Evolutionary conservation across 2,329 filamentous ascomycete genomes (phyloP).

Genomic region (Septoria petroselini): DNA sequence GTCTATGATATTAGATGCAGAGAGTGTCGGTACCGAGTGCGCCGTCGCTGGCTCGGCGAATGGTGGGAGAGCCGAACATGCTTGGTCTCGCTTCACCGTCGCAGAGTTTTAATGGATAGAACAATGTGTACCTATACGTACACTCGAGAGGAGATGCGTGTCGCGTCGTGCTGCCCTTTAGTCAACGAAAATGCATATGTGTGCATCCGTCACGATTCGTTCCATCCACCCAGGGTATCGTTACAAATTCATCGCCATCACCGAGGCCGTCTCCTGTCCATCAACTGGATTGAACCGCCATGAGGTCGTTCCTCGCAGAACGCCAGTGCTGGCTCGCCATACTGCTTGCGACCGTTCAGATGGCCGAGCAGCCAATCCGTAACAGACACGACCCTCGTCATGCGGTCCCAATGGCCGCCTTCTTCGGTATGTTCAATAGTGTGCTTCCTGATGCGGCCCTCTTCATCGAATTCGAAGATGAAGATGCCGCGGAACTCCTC

Average conservation of each 20-base stretch:
- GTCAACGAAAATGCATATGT: not conserved
- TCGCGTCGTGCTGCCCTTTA: not conserved
- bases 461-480: slow-evolving; percentile 88
- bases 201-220: not conserved
- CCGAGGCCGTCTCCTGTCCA: slow-evolving; percentile 23
- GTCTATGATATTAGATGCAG: too few relatives aligned
- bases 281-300: slow-evolving; percentile 19
- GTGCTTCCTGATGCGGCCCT: slow-evolving; percentile 80
- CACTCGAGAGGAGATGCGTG: slow-evolving; percentile 3
- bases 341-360: slow-evolving; percentile 54
- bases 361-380: slow-evolving; percentile 93
- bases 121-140: slow-evolving; percentile 7
- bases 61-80: too few relatives aligned
- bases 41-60: too few relatives aligned
- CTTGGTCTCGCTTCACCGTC: too few relatives aligned
- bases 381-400: slow-evolving; percentile 79
- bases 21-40: too few relatives aligned
- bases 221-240: slow-evolving; percentile 18
- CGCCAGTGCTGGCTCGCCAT: slow-evolving; percentile 46
- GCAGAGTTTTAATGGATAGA: not conserved
- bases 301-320: slow-evolving; percentile 35
- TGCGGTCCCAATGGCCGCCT: slow-evolving; percentile 76
- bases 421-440: slow-evolving; percentile 93
- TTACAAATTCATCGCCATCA: slow-evolving; percentile 13
- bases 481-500: slow-evolving; percentile 88